Evolutionary conservation across 805 yeast species (phyloP), one percentile per base, ranked within the genome.

Genomic region (Nematodospora valgi): DNA sequence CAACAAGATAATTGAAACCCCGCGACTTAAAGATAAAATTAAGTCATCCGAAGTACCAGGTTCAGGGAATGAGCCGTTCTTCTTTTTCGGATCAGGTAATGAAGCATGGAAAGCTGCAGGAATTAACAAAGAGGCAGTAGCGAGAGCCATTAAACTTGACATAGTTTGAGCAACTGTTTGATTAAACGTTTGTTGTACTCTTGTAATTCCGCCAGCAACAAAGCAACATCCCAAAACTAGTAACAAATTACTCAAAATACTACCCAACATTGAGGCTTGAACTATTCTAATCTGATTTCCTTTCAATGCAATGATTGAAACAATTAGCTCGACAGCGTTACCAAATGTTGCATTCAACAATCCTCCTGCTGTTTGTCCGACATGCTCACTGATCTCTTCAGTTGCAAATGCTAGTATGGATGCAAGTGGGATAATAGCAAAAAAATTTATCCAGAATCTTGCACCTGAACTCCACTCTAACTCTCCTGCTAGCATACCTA

Each of bases 121-220:
- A 34, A 93, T 80, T 53, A 93, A 62, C 49, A 93, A 70, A 2
- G 96, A 89, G 24, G 93, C 82, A 31, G 93, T 81, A 3, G 96
- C 86, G 38, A 93, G 78, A 2, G 95, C 95, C 78, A 93, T 76
- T 45, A 93, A 71, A 1, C 97, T 88, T 22, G 88, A 77, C 98
- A 93, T 93, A 6, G 98, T 89, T 62, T 93, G 98, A 4, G 98
- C 98, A 6, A 89, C 97, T 1, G 98, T 91, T 61, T 86, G 95
- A 67, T 88, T 88, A 66, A 93, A 93, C 1, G 73, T 73, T 60
- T 93, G 98, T 58, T 85, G 93, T 23, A 82, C 71, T 44, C 93
- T 76, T 46, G 85, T 82, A 56, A 81, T 74, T 12, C 98, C 98
- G 38, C 98, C 98, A 27, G 85, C 88, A 11, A 91, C 62, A 54